Conservation (phyloP, 306 rosid species). For the Crotalaria pallida region DNA sequence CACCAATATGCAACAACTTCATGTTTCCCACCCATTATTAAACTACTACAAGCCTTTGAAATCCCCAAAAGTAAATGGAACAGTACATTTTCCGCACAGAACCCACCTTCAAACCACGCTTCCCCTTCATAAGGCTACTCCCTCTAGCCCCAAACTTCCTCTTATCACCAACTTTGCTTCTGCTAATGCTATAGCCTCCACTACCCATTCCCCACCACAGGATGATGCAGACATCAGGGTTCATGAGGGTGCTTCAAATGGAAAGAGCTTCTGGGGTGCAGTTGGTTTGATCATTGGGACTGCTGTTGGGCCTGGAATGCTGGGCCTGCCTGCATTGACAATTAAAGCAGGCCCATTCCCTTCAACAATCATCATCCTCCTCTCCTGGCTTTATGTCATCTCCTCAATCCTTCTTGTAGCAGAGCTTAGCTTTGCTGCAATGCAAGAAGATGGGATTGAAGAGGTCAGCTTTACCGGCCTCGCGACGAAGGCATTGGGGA, state of each 20-base stretch:
- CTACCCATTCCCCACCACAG: neutral
- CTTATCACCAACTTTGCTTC: neutral
- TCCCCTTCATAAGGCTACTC: neutral
- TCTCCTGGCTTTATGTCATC: slow-evolving; percentile 49
- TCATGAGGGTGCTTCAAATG: neutral
- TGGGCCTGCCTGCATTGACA: slow-evolving; percentile 43
- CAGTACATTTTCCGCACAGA: neutral
- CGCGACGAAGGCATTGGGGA: slow-evolving; percentile 41
- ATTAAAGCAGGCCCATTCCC: slow-evolving; percentile 50
- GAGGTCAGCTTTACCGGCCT: slow-evolving; percentile 57
- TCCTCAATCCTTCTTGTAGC: slow-evolving; percentile 56
- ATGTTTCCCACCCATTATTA: slow-evolving; percentile 9
- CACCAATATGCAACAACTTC: slow-evolving; percentile 12
- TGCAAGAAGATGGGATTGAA: slow-evolving; percentile 43
- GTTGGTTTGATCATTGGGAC: slow-evolving; percentile 48
- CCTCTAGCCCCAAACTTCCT: neutral
- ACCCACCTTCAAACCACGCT: neutral
- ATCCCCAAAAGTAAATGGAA: neutral
- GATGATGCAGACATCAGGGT: neutral
- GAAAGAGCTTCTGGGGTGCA: slow-evolving; percentile 55
- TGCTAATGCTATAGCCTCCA: neutral
- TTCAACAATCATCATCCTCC: slow-evolving; percentile 44
- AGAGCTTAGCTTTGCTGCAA: slow-evolving; percentile 47
- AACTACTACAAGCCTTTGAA: neutral
- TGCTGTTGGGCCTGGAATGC: slow-evolving; percentile 57